Conservation (phyloP, 2,329 filamentous ascomycete species). For the Aspergillus phoenicis region DNA sequence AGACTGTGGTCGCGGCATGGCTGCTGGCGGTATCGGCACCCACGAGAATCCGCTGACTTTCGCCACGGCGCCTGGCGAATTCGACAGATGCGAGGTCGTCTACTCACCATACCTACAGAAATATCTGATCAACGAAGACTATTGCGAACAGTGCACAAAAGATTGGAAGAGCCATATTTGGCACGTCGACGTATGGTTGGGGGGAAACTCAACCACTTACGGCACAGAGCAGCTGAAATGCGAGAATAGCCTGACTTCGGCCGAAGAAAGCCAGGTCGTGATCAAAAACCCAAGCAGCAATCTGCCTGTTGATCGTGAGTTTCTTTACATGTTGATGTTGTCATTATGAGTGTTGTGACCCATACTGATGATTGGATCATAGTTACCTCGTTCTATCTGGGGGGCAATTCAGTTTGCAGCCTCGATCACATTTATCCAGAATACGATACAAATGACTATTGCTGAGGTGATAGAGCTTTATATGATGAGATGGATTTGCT, state of each 20-base stretch:
- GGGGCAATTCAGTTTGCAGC: slow-evolving; percentile 4
- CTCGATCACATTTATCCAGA: slow-evolving; percentile 13
- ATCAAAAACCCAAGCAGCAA: slow-evolving; percentile 33
- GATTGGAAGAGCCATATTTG: slow-evolving; percentile 29
- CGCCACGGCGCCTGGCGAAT: slow-evolving; percentile 45
- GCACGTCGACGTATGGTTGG: slow-evolving; percentile 47
- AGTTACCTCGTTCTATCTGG: slow-evolving; percentile 16
- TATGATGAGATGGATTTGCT: neutral
- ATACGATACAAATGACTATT: slow-evolving; percentile 7
- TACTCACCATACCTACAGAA: slow-evolving; percentile 51
- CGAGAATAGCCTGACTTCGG: slow-evolving; percentile 39
- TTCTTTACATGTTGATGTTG: neutral
- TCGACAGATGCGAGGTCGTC: slow-evolving; percentile 48
- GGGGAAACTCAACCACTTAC: slow-evolving; percentile 33
- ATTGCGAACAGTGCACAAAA: slow-evolving; percentile 35
- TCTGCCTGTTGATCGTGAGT: slow-evolving; percentile 39
- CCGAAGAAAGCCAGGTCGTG: slow-evolving; percentile 28
- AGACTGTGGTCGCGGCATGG: slow-evolving; percentile 39
- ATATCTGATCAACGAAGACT: slow-evolving; percentile 45
- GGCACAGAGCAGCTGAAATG: slow-evolving; percentile 40
- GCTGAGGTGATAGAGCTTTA: neutral
- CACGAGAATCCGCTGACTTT: slow-evolving; percentile 49
- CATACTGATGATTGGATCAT: neutral
- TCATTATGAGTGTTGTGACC: neutral
- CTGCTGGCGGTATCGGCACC: slow-evolving; percentile 48